phyloP scores from a whole-genome alignment of 805 yeast genomes.

The Candida krabiensis region DNA sequence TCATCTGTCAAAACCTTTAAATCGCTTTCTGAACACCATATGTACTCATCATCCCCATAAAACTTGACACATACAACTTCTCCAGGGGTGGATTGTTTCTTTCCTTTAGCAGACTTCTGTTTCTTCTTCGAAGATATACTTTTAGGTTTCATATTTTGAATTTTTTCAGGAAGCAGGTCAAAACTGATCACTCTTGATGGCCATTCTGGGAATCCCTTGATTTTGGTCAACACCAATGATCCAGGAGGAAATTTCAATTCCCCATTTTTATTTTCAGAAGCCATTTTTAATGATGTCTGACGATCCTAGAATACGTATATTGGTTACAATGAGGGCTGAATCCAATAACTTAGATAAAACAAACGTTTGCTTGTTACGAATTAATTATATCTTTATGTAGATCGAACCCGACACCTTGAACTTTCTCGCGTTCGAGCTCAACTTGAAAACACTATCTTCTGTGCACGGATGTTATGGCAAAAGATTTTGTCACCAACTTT shows the following conservation, averaged over 20 bases:
- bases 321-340: slow-evolving; percentile 1
- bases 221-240: slow-evolving; percentile 68
- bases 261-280: neutral
- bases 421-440: too few species aligned
- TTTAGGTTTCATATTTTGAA: slow-evolving; percentile 52
- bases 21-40: slow-evolving; percentile 61
- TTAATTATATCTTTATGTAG: too few species aligned
- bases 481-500: too few species aligned
- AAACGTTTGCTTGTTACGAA: too few species aligned
- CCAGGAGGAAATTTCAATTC: slow-evolving; percentile 37
- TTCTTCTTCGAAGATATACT: slow-evolving; percentile 30
- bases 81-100: slow-evolving; percentile 28
- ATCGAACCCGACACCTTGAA: too few species aligned
- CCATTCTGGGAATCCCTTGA: slow-evolving; percentile 89
- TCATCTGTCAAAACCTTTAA: slow-evolving; percentile 45
- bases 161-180: slow-evolving; percentile 57
- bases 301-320: neutral
- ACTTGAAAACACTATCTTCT: too few species aligned
- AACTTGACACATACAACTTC: slow-evolving; percentile 53
- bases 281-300: neutral
- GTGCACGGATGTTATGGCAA: too few species aligned
- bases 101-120: slow-evolving; percentile 13
- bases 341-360: too few species aligned
- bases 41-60: slow-evolving; percentile 69
- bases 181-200: slow-evolving; percentile 78